Percentiles rank a stretch among this genome's conserved stretches.
These are phyloP conservation scores for Geranium incanum DNA, from an alignment of 441 rosid genomes.

Conservation along the genomic window DNA sequence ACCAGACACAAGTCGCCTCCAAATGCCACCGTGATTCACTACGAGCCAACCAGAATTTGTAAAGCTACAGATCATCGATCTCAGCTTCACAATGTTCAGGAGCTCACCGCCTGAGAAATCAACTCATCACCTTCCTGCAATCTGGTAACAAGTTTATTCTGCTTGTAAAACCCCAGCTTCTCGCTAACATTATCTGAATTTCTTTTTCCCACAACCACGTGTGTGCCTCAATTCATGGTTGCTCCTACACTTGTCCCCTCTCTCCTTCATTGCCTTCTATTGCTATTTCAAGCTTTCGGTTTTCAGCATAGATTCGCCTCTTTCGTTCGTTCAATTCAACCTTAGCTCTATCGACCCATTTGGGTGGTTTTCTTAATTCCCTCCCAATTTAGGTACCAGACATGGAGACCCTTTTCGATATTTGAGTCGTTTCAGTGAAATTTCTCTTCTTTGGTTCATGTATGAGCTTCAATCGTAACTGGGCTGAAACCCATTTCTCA, in stretches of 20 bases:
- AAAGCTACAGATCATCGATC: too few species aligned
- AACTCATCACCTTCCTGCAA: neutral
- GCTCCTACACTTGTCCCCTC: constrained; percentile 20
- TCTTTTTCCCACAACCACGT: neutral
- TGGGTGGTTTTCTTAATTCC: constrained; percentile 3
- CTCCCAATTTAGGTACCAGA: constrained; percentile 3
- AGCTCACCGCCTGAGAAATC: too few species aligned
- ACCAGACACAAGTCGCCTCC: neutral
- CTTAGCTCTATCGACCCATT: neutral
- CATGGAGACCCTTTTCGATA: constrained; percentile 15
- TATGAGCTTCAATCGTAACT: neutral
- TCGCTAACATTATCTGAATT: neutral
- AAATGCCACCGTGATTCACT: neutral
- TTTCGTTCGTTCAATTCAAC: neutral
- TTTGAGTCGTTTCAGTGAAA: constrained; percentile 17
- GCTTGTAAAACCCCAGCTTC: too few species aligned
- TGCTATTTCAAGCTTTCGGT: constrained; percentile 1
- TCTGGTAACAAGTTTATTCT: neutral
- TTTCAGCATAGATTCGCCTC: neutral
- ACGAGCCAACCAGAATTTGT: neutral
- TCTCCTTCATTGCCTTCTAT: neutral
- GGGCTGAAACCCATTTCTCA: neutral
- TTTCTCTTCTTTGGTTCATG: neutral
- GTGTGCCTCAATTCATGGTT: constrained; percentile 4
- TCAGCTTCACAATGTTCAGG: too few species aligned